These are phyloP conservation scores for Dorcoceras hygrometricum DNA, from an alignment of 257 asterid species.

Conservation along the genomic window DNA sequence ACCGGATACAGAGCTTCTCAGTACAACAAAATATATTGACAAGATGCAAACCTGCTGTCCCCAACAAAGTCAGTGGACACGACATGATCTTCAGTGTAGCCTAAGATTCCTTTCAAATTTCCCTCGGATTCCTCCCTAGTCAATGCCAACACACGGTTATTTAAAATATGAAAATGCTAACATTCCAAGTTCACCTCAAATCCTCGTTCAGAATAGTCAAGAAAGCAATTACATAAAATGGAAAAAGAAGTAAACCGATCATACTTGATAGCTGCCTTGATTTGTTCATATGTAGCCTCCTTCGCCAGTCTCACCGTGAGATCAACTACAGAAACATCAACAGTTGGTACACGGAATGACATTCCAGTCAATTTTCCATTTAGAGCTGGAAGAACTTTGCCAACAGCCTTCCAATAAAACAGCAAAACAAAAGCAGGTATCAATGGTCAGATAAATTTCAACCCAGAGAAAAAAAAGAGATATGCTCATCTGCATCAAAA, in stretches of 20 bases:
- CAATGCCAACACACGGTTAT: background rate
- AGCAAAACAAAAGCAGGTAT: background rate
- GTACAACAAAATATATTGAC: background rate
- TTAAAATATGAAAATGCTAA: background rate
- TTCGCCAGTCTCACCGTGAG: slow-evolving; percentile 76
- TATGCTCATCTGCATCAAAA: background rate
- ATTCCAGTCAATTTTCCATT: slow-evolving; percentile 91
- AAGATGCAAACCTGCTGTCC: slow-evolving; percentile 59
- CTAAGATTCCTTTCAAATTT: slow-evolving; percentile 75
- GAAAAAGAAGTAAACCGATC: slow-evolving; percentile 17
- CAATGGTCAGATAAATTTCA: background rate
- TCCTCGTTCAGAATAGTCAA: background rate
- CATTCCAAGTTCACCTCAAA: background rate
- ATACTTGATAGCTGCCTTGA: slow-evolving; percentile 82
- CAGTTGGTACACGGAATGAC: slow-evolving; percentile 94
- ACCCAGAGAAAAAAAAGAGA: background rate
- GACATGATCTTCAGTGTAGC: slow-evolving; percentile 88
- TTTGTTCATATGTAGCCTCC: slow-evolving; percentile 68
- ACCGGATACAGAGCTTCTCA: background rate
- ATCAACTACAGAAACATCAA: slow-evolving; percentile 86
- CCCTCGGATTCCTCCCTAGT: slow-evolving; percentile 82
- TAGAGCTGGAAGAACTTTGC: slow-evolving; percentile 81
- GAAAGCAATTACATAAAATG: background rate
- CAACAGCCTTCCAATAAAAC: slow-evolving; percentile 60
- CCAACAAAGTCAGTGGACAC: slow-evolving; percentile 90